Evolutionary conservation across 306 rosid species (phyloP), one percentile per base, ranked within the genome.

Genomic region (Trifolium subterraneum): DNA sequence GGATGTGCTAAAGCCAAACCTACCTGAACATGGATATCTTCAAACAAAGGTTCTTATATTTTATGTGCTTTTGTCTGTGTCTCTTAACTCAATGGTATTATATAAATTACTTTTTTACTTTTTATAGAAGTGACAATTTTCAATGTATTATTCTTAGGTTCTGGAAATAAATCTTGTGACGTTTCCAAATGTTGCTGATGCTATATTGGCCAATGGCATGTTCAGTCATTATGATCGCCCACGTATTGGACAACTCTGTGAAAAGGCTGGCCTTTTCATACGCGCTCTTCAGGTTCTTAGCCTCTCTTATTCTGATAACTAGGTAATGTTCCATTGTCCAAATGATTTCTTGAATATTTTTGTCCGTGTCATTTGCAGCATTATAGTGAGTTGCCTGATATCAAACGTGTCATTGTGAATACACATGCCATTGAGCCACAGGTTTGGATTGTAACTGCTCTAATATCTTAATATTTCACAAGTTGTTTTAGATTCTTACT

Each of bases 371-470:
- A 72, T 76, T 52, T 87, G 87, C 91, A 84, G 98, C 96, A 87
- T 82, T 88, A 88, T 72, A 20, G 85, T 4, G 96, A 90, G 91
- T 85, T 92, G 84, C 98, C 96, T 10, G 96, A 92, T 82, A 86
- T 92, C 71, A 90, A 90, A 75, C 92, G 98, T 33, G 87, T 65
- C 61, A 93, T 93, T 79, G 96, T 90, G 79, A 93, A 93, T 77
- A 90, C 98, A 18, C 98, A 93, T 89, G 97, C 93, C 61, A 93
- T 93, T 71, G 98, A 90, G 78, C 98, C 98, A 12, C 98, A 89
- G 97, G 98, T 93, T 77, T 70, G 83, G 81, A 71, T 64, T 79
- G 69, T 25, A 19, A 45, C 41, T 48, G 20, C 67, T 63, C 78
- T 13, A 77, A 18, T 79, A 61, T 9, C 47, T 62, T 54, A 38